A percentile compares a stretch with the other conserved stretches of the same genome.
phyloP scores from a whole-genome alignment of 2,329 filamentous ascomycete species.

The Nothophaeocryptopus gaeumannii region DNA sequence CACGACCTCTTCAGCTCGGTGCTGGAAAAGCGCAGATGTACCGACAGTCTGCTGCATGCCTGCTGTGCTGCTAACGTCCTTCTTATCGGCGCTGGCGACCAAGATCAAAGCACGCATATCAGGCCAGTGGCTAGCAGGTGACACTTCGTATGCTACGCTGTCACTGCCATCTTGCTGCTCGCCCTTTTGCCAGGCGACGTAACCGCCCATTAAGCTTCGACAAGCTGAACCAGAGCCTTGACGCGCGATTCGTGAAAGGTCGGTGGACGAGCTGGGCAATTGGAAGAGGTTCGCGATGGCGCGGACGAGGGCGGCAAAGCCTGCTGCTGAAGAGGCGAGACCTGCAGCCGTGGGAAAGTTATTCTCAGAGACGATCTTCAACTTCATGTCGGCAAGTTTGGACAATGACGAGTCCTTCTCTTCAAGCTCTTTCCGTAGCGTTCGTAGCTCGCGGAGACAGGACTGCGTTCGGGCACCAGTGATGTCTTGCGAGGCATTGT shows the following conservation, averaged over 20 bases:
- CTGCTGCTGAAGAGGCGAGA: constrained; percentile 65
- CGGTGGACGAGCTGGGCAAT: constrained; percentile 69
- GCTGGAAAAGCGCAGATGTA: constrained; percentile 82
- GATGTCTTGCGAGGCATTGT: constrained; percentile 78
- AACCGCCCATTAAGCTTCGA: constrained; percentile 88
- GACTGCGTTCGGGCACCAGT: constrained; percentile 88
- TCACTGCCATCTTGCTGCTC: constrained; percentile 74
- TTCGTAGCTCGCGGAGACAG: constrained; percentile 82
- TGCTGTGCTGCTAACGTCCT: constrained; percentile 85
- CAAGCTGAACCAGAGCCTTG: constrained; percentile 96
- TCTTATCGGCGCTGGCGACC: constrained; percentile 90
- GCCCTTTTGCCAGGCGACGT: constrained; percentile 91
- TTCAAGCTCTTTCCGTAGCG: constrained; percentile 74
- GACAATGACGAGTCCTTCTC: constrained; percentile 69
- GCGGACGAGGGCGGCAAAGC: constrained; percentile 66
- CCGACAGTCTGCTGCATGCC: constrained; percentile 97
- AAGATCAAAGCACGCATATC: constrained; percentile 90
- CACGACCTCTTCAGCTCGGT: constrained; percentile 72
- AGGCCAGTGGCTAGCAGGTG: constrained; percentile 87
- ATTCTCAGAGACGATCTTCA: constrained; percentile 91
- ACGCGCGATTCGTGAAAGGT: constrained; percentile 83
- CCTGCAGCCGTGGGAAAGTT: constrained; percentile 98
- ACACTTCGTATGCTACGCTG: constrained; percentile 83
- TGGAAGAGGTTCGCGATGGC: constrained; percentile 91
- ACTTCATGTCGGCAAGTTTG: constrained; percentile 70